Conservation (phyloP, 1,139 yeast species). For the Torulaspora globosa region DNA sequence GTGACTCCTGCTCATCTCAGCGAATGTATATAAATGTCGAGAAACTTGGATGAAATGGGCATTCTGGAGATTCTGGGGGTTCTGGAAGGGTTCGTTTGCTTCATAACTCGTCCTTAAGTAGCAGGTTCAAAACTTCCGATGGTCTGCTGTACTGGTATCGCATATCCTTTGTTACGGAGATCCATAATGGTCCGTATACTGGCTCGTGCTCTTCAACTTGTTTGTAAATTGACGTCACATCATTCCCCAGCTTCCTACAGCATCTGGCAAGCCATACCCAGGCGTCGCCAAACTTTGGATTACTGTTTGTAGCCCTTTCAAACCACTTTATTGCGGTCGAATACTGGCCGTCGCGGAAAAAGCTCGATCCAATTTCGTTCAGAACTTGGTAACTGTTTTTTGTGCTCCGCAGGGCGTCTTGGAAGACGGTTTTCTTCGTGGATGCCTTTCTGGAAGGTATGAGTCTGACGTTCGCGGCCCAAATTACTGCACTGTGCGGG, state of each 20-base stretch:
- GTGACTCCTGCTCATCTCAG: not conserved
- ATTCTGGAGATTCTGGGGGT: not conserved
- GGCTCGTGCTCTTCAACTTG: slow-evolving; percentile 47
- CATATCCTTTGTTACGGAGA: slow-evolving; percentile 41
- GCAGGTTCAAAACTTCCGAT: slow-evolving; percentile 15
- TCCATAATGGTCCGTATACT: slow-evolving; percentile 59
- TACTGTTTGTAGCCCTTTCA: slow-evolving; percentile 58
- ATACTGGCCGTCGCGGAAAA: slow-evolving; percentile 65
- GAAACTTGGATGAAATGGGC: not conserved
- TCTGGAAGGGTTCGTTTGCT: not conserved
- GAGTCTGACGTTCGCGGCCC: slow-evolving; percentile 57
- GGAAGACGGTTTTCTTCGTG: slow-evolving; percentile 56
- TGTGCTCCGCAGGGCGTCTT: slow-evolving; percentile 70
- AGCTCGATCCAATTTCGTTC: slow-evolving; percentile 59
- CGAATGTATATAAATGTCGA: no score
- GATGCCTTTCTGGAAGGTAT: slow-evolving; percentile 45
- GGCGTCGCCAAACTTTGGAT: slow-evolving; percentile 61
- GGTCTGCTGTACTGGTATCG: slow-evolving; percentile 20
- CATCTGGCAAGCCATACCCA: slow-evolving; percentile 69
- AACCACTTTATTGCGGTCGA: slow-evolving; percentile 72
- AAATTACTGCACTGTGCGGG: slow-evolving; percentile 56
- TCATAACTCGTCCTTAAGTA: not conserved
- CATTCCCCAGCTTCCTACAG: slow-evolving; percentile 35
- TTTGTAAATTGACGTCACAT: slow-evolving; percentile 34
- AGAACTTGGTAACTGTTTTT: slow-evolving; percentile 58